Conservation (phyloP, 2,329 filamentous ascomycete genomes). For the Fusarium proliferatum region DNA sequence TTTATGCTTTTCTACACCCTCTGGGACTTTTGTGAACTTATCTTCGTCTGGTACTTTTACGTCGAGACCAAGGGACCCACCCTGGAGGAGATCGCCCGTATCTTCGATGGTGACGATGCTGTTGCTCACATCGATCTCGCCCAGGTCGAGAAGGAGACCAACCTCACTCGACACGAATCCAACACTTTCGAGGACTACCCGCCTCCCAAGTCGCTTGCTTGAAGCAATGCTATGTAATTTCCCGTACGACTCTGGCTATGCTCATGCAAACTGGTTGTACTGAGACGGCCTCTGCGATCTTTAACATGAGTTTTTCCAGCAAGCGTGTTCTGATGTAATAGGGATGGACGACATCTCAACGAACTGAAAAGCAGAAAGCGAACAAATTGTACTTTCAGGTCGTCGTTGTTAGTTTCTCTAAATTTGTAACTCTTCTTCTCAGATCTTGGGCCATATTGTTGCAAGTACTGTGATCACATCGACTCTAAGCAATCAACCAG, state of each 20-base stretch:
- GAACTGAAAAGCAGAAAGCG: constrained; percentile 2
- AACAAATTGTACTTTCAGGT: neutral
- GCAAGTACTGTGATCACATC: neutral
- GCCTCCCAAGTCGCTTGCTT: constrained; percentile 33
- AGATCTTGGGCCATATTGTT: neutral
- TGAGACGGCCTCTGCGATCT: neutral
- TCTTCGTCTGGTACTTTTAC: constrained; percentile 74
- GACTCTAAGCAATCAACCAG: neutral
- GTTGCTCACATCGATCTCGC: constrained; percentile 65
- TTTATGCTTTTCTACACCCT: constrained; percentile 74
- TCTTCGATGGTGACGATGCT: constrained; percentile 75
- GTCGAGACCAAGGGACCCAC: constrained; percentile 78
- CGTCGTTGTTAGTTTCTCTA: constrained; percentile 2
- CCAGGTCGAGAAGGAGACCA: constrained; percentile 65
- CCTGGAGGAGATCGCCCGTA: constrained; percentile 70
- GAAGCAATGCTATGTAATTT: neutral
- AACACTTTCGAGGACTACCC: constrained; percentile 17
- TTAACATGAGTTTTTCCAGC: constrained; percentile 11
- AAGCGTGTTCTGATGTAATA: constrained; percentile 28
- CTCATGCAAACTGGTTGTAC: neutral
- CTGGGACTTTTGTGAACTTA: constrained; percentile 69
- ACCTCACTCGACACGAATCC: constrained; percentile 44
- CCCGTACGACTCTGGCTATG: neutral
- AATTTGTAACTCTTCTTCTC: constrained; percentile 1
- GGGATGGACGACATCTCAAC: constrained; percentile 5